These are phyloP conservation scores for Aspergillus sparsus DNA, from an alignment of 495 filamentous ascomycete species.

Conservation along the genomic window DNA sequence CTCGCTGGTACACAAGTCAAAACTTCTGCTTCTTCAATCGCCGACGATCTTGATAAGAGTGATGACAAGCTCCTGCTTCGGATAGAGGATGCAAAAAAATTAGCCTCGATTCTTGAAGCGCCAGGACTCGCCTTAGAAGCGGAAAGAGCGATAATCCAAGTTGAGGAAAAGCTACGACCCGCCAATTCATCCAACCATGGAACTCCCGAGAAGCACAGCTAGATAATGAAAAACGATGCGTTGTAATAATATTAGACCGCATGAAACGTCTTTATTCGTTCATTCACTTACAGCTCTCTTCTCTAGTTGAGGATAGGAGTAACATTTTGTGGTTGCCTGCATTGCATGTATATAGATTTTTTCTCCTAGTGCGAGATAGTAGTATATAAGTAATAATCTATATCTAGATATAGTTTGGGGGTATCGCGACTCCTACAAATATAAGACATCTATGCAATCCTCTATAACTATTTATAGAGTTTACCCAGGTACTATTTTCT, in stretches of 20 bases:
- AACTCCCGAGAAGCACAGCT: conserved; percentile 19
- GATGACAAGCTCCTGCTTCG: conserved; percentile 62
- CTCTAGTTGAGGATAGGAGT: too few species aligned
- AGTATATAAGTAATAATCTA: too few species aligned
- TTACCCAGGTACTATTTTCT: too few species aligned
- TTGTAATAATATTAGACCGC: neutral
- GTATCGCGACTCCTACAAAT: too few species aligned
- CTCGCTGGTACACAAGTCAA: conserved; percentile 26
- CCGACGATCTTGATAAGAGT: conserved; percentile 45
- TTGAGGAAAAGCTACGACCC: conserved; percentile 64
- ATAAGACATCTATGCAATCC: too few species aligned
- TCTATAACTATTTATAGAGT: too few species aligned
- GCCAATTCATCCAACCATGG: conserved; percentile 42
- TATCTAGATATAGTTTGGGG: too few species aligned
- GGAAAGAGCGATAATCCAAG: conserved; percentile 85
- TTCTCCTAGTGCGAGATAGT: too few species aligned
- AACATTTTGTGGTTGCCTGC: too few species aligned
- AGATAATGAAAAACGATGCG: conserved; percentile 34
- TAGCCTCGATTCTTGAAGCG: conserved; percentile 71
- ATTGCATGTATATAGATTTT: too few species aligned
- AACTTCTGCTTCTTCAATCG: conserved; percentile 35
- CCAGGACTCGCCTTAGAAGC: conserved; percentile 86
- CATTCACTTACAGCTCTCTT: too few species aligned
- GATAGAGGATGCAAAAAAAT: conserved; percentile 56
- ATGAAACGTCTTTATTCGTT: neutral